Base-by-base conservation (phyloP, 768 basidiomycete species). In the Rhizopogon roseolus region DNA sequence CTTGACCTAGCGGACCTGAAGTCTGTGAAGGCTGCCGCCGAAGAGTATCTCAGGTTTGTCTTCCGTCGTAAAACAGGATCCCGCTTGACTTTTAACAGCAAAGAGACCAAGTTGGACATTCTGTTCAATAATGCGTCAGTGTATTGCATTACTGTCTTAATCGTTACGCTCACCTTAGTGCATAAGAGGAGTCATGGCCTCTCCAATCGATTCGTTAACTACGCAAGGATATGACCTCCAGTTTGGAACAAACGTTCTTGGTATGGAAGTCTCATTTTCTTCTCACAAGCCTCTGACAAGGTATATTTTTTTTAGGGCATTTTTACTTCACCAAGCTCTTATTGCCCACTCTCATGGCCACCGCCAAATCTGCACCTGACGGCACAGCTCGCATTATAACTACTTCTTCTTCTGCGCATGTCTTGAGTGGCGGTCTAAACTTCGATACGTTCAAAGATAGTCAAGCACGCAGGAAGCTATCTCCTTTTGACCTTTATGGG, bases 151-250 rank as follows among this genome's bases (percentile, higher is more conserved):
- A 14, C 22, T n/a, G 28, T 49, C 25, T 22, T 22, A 3, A 8
- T 8, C 43, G 10, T 27, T 53, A 11, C 45, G 5, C 14, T 44
- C 46, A n/a, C 56, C 32, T 28, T 1, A 40, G 16, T 56, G 34
- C 14, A 28, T 8, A 50, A 80, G 78, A 10, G 80, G 78, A 14
- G 71, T 79, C 17, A 76, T 80, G 76, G 50, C 61, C 6, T 66
- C 76, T 34, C 76, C 81, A 0, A 60, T 74, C 2, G 74, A 75
- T 1, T 44, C 65, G 32, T 38, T 80, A 9, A 81, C 81, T 2
- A 62, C 62, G 3, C 71, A 83, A 42, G 81, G 81, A 16, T 82
- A 82, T 58, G 83, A 85, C 59, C 66, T 79, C 8, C 77, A 79
- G 57, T 79, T 81, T 45, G 81, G 81, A 6, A 79, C 76, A 4